Percentiles rank a stretch among this genome's conserved stretches.
Conservation (phyloP, 176 grass and related monocot species). For the Carex myosuroides region DNA sequence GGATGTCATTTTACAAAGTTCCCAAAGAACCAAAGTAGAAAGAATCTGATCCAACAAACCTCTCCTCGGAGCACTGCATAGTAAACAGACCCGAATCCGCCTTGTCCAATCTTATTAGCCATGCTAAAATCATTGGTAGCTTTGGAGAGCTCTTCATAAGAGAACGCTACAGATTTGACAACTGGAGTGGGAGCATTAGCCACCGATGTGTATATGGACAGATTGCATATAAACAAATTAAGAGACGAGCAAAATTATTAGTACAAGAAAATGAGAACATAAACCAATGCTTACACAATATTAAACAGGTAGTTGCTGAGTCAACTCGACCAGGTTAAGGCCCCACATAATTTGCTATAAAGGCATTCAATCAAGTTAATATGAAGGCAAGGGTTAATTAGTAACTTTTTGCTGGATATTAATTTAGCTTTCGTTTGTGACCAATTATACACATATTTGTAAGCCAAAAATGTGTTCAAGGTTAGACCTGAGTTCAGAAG, state of each 20-base stretch:
- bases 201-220: slow-evolving; percentile 7
- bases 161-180: slow-evolving; percentile 78
- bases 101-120: slow-evolving; percentile 88
- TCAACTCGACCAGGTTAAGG: not conserved
- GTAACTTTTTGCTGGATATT: not conserved
- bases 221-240: not conserved
- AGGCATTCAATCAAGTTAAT: not conserved
- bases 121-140: slow-evolving; percentile 85
- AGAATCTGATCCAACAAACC: slow-evolving; percentile 38
- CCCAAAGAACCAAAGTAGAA: slow-evolving; percentile 10
- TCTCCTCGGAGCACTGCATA: slow-evolving; percentile 90
- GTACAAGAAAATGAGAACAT: not conserved
- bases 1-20: not conserved
- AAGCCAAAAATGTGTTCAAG: not conserved
- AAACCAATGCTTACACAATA: not conserved
- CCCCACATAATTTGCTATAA: not conserved
- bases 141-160: slow-evolving; percentile 73
- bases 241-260: not conserved
- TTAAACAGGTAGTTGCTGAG: not conserved
- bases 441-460: not conserved
- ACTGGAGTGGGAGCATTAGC: slow-evolving; percentile 31
- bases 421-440: not conserved
- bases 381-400: not conserved
- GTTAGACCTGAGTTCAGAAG: not conserved
- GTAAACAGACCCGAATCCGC: slow-evolving; percentile 59